A percentile compares a stretch with the other conserved stretches of the same genome.
These are phyloP conservation scores for Kwoniella sp. DNA, from an alignment of 768 basidiomycete genomes.

Conservation along the genomic window DNA sequence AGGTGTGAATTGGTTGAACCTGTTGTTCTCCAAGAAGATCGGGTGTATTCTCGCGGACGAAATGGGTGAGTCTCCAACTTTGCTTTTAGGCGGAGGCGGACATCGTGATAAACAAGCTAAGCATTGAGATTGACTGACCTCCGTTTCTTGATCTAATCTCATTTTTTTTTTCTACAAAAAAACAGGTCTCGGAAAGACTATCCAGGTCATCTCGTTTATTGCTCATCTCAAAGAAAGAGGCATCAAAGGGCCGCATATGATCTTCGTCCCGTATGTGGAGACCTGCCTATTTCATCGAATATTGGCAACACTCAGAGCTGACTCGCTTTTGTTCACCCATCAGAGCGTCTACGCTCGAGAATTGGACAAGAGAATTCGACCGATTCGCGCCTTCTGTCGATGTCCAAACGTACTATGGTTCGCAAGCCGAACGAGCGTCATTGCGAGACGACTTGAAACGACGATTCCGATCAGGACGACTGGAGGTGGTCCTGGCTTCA, in stretches of 20 bases:
- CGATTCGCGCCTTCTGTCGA: constrained; percentile 83
- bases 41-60: constrained; percentile 98
- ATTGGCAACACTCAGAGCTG: too few species aligned
- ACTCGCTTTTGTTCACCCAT: not conserved
- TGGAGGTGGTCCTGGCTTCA: constrained; percentile 94
- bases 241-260: constrained; percentile 79
- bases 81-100: too few species aligned
- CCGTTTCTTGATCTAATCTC: not conserved
- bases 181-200: constrained; percentile 93
- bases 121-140: not conserved
- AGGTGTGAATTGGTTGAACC: constrained; percentile 95
- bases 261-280: constrained; percentile 85
- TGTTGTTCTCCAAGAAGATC: constrained; percentile 74
- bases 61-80: constrained; percentile 75
- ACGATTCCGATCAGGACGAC: constrained; percentile 63
- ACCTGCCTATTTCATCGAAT: not conserved
- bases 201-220: constrained; percentile 97
- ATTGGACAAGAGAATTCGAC: constrained; percentile 96
- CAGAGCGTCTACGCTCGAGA: constrained; percentile 93
- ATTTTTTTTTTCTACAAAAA: constrained; percentile 1
- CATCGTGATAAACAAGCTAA: too few species aligned
- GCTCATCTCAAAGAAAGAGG: constrained; percentile 81
- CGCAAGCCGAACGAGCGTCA: constrained; percentile 77
- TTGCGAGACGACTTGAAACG: constrained; percentile 73
- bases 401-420: constrained; percentile 90